Base-by-base conservation (phyloP, 106 monocot genomes). In the Acorus gramineus region DNA sequence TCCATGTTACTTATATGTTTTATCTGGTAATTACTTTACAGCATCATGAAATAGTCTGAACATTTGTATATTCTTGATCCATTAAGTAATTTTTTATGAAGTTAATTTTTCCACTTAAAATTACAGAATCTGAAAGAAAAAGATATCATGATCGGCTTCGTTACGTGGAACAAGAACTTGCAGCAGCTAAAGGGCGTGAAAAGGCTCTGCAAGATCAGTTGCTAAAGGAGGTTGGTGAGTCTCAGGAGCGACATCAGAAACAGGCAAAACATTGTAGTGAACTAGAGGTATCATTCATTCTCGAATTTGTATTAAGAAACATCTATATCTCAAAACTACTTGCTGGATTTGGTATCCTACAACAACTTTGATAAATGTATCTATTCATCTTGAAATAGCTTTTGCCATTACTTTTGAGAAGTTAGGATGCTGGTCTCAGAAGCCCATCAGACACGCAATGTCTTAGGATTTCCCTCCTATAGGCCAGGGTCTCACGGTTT, bases 141-240 rank as follows among this genome's bases (percentile, higher is more conserved):
- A 79, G 62, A n/a, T 89, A 43, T 56, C 59, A 46, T 44, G 73
- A 81, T 45, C 65, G 69, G 55, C 42, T 84, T 2, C 48, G 12
- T 55, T 76, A 51, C 57, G 46, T 73, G 7, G 70, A 84, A 61
- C 88, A 89, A 78, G 84, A 89, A 57, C 73, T 89, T 59, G 78
- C 70, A 42, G 88, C 88, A 52, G 66, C 84, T n/a, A 89, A 84
- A 75, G 88, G 76, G n/a, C 77, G 84, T 9, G 84, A 89, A 60
- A 51, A 67, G 53, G 71, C 88, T 64, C 68, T 89, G 48, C 72
- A 81, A 42, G 84, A 81, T 11, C 61, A 65, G 14, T 13, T 89
- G 28, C 14, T 89, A 62, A 89, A 89, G 55, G 88, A 89, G 75
- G 70, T 81, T 7, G 53, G 46, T 54, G 76, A 81, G 49, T 78